Conservation (phyloP, 805 yeast species). For the Lipomyces kockii region DNA sequence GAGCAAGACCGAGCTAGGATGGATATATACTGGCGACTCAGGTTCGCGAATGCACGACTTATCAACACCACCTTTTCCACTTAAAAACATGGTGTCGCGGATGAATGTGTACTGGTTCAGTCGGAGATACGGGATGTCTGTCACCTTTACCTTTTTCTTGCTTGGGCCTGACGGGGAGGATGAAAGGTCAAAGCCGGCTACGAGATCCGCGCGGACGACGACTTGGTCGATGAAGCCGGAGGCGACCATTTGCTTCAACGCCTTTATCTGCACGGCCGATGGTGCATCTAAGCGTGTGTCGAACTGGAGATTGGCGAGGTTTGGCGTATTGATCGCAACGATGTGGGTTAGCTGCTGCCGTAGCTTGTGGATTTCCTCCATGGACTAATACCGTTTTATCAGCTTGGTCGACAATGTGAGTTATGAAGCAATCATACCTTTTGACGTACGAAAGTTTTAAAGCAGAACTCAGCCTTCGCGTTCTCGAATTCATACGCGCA, state of each 20-base stretch:
- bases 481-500: conserved; percentile 83
- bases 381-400: conserved; percentile 37
- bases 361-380: conserved; percentile 84
- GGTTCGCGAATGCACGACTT: conserved; percentile 45
- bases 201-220: conserved; percentile 78
- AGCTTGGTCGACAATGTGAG: neutral
- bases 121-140: conserved; percentile 56
- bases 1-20: conserved; percentile 72
- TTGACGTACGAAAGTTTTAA: conserved; percentile 68
- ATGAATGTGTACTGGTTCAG: conserved; percentile 56
- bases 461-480: conserved; percentile 56
- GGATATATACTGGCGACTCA: conserved; percentile 72
- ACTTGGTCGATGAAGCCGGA: conserved; percentile 93
- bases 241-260: conserved; percentile 87
- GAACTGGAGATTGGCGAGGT: conserved; percentile 13
- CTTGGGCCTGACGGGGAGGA: conserved; percentile 51
- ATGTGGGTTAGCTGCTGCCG: conserved; percentile 79
- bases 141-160: conserved; percentile 59
- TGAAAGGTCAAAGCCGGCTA: conserved; percentile 50
- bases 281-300: conserved; percentile 39
- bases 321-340: conserved; percentile 59
- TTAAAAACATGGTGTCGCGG: conserved; percentile 55
- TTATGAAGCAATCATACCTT: conserved; percentile 50
- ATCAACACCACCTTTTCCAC: conserved; percentile 42
- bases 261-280: conserved; percentile 66